Evolutionary conservation across 1,284 basidiomycete species (phyloP).

Genomic region (Fomes fomentarius): DNA sequence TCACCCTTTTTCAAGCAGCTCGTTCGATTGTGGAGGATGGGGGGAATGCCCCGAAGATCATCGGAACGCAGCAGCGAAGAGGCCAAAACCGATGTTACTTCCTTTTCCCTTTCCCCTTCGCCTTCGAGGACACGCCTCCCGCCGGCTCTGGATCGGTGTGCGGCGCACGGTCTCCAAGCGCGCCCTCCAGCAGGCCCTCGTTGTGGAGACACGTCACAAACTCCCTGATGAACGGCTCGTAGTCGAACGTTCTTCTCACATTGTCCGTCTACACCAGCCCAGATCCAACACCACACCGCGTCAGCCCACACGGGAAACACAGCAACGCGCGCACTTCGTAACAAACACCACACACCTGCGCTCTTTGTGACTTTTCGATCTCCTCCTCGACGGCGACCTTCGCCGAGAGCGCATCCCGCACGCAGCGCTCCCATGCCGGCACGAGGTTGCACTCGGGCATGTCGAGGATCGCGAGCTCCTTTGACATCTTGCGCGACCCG

Average conservation of each 20-base stretch:
- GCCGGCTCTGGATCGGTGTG: no score
- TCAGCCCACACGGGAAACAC: no score
- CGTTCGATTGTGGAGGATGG: not conserved
- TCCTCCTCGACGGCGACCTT: conserved; percentile 57
- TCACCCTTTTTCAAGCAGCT: no score
- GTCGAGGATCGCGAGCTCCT: conserved; percentile 48
- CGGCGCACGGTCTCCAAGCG: no score
- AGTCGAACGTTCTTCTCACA: conserved; percentile 60
- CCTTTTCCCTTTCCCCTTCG: conserved; percentile 4
- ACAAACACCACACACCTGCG: conserved; percentile 52
- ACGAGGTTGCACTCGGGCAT: conserved; percentile 43
- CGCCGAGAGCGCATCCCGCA: conserved; percentile 43
- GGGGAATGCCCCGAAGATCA: not conserved
- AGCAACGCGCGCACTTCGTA: no score
- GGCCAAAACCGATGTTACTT: not conserved
- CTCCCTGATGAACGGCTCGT: conserved; percentile 57
- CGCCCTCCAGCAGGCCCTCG: conserved; percentile 47
- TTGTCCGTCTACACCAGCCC: conserved; percentile 49
- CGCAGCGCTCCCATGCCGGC: conserved; percentile 49
- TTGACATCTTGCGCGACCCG: conserved; percentile 45
- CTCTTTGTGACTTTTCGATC: conserved; percentile 43
- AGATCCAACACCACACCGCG: no score
- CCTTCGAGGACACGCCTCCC: no score
- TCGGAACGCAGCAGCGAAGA: no score
- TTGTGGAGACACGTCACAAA: conserved; percentile 48